Evolutionary conservation across 2,329 filamentous ascomycete genomes (phyloP).

Genomic region (Verticillium dahliae): DNA sequence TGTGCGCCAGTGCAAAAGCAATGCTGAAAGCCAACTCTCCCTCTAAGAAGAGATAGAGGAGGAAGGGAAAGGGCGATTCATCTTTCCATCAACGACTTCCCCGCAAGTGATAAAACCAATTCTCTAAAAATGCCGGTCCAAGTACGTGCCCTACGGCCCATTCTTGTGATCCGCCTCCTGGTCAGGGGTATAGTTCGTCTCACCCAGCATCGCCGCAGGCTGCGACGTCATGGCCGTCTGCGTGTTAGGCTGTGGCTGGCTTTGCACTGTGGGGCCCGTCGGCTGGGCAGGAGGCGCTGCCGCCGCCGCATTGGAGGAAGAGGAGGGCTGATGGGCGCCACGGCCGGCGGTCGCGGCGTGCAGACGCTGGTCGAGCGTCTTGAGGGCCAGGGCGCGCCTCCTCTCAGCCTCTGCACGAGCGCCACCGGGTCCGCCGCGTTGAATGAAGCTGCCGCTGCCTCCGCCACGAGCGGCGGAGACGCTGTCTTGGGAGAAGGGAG

Average conservation of each 20-base stretch:
- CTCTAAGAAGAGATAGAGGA: neutral
- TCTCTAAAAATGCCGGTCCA: neutral
- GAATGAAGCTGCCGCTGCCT: constrained; percentile 46
- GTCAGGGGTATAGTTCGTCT: constrained; percentile 65
- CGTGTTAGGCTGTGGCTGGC: constrained; percentile 46
- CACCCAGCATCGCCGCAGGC: constrained; percentile 53
- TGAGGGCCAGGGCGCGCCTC: constrained; percentile 79
- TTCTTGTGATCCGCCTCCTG: constrained; percentile 21
- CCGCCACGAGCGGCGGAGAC: constrained; percentile 65
- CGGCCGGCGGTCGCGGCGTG: constrained; percentile 67
- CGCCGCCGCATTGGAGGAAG: constrained; percentile 23
- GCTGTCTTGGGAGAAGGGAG: constrained; percentile 77
- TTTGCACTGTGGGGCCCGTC: constrained; percentile 49
- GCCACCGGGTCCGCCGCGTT: constrained; percentile 53
- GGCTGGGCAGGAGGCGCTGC: constrained; percentile 25
- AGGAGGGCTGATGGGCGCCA: constrained; percentile 6
- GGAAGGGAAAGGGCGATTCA: neutral
- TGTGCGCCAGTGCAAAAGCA: neutral
- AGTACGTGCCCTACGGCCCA: neutral
- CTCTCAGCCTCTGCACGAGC: constrained; percentile 89
- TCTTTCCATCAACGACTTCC: neutral
- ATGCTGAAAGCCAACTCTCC: neutral
- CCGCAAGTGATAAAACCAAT: neutral
- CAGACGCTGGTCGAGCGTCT: constrained; percentile 85
- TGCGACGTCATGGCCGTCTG: constrained; percentile 54